Base-by-base conservation (phyloP, 192 early-diverging fungal species). In the Funneliformis mosseae region DNA sequence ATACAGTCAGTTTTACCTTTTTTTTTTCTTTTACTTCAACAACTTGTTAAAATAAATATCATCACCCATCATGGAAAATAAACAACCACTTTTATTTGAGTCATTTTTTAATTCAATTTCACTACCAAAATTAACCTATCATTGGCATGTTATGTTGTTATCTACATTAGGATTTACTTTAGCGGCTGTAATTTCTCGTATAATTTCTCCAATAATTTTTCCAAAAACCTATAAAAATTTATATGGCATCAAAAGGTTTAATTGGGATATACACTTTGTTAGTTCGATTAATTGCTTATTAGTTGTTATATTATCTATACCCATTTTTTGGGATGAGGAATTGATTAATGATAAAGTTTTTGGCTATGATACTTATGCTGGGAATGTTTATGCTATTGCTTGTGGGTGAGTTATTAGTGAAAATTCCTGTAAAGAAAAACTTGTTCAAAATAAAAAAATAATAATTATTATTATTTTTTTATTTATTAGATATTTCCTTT, bases 401-500 rank as follows among this genome's bases (percentile, higher is more conserved):
- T 93, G 93, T 80, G 95, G 95, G 91, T 95, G 91, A 87, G 73
- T 48, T 39, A 63, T 12, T 16, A 18, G 18, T 18, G 48, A 16
- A 50, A 14, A 48, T 16, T 50, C 18, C 48, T 16, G 3, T 50
- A 1, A 18, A 55, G 1, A 6, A 6, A 16, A 50, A 16, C 18
- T 50, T 14, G 50, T 21, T 55, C 5, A 55, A 55, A 55, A 12
- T 18, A 16, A 16, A 18, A 0, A 5, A 12, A 55, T 59, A 25
- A 41, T 33, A 70, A 60, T 41, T 21, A 41, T 48, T 71, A 60
- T 73, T 63, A 16, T 46, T 64, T 63, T 16, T 68, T 70, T 45
- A 33, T 79, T 69, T 46, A n/a, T 46, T 81, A 94, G 95, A 21
- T 97, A 96, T 85, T 98, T 98, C 87, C 76, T 97, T 63, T 98